A percentile compares a stretch with the other conserved stretches of the same genome.
phyloP scores from a whole-genome alignment of 129 eudicot genomes.

The Arctium minus region DNA sequence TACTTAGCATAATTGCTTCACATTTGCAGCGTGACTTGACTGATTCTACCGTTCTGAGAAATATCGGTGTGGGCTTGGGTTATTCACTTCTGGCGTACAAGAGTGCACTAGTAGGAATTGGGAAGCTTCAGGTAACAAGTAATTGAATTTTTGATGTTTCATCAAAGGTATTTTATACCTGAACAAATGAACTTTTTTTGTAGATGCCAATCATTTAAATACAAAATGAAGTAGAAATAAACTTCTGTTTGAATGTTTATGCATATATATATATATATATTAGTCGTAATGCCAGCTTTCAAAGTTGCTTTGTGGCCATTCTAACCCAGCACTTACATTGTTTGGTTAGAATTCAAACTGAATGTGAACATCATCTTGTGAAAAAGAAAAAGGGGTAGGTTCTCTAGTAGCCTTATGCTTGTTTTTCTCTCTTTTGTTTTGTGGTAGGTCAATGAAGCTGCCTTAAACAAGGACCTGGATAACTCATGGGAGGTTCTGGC shows the following conservation, averaged over 20 bases:
- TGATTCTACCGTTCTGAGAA: conserved; percentile 95
- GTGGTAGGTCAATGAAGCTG: conserved; percentile 78
- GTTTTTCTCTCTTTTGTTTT: not conserved
- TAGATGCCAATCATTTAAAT: not conserved
- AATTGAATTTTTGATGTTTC: not conserved
- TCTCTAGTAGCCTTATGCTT: not conserved
- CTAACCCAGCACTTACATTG: not conserved
- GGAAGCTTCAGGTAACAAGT: conserved; percentile 83
- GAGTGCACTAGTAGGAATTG: conserved; percentile 77
- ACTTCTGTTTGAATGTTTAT: not conserved
- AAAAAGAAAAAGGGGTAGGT: not conserved
- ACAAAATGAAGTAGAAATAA: not conserved
- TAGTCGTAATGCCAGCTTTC: not conserved
- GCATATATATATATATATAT: not conserved
- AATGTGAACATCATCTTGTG: not conserved
- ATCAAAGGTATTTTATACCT: not conserved
- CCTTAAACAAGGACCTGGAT: conserved; percentile 66
- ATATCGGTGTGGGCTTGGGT: conserved; percentile 89
- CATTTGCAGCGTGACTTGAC: conserved; percentile 82
- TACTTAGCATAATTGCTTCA: conserved; percentile 14
- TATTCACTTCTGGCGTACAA: conserved; percentile 82
- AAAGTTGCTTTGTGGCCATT: not conserved
- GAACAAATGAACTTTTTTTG: not conserved
- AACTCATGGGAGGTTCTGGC: conserved; percentile 99
- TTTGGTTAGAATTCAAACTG: not conserved